Base-by-base conservation (phyloP, 164 flowering plant species). In the Hamamelis virginiana region DNA sequence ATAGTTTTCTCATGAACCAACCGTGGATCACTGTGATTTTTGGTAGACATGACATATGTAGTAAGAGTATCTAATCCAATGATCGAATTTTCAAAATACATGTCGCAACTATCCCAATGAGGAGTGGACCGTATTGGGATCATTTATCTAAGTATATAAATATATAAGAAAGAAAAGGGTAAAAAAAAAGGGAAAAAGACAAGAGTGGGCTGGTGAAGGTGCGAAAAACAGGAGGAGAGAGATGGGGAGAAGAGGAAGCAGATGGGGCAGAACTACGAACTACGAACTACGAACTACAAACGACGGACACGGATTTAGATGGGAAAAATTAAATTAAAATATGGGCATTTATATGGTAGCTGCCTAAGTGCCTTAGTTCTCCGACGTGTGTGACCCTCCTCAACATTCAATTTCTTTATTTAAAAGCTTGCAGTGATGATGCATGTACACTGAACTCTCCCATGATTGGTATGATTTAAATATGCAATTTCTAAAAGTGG, bases 191-290 rank as follows among this genome's bases (percentile, higher is more conserved):
- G n/a, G 41, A 33, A 33, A 33, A 33, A 33, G 41, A 33, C n/a
- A 33, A 33, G 6, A 33, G 2, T 33, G 41, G 41, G 41, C n/a
- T 33, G 41, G 4, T 2, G 41, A 2, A 2, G 41, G 41, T 33
- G 41, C 41, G 4, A 33, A 33, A 33, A 12, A 27, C n/a, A n/a
- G 4, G 27, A 26, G 45, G 62, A 43, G 23, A 25, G 66, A 38
- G 57, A 48, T 41, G 14, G 50, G 18, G 13, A 41, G 22, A 48
- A 33, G 18, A 8, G 46, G 33, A 6, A 62, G 41, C 56, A 45
- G 33, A 70, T n/a, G 16, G 43, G 33, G 11, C 45, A 45, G 25
- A 10, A 77, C 72, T 78, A 78, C 1, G 58, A 22, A 2, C n/a
- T n/a, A n/a, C n/a, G n/a, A n/a, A n/a, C n/a, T n/a, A n/a, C 11